Percentiles rank a stretch among this genome's conserved stretches.
Evolutionary conservation across 2,329 filamentous ascomycete genomes (phyloP).

Genomic region (Albophoma yamanashiensis): DNA sequence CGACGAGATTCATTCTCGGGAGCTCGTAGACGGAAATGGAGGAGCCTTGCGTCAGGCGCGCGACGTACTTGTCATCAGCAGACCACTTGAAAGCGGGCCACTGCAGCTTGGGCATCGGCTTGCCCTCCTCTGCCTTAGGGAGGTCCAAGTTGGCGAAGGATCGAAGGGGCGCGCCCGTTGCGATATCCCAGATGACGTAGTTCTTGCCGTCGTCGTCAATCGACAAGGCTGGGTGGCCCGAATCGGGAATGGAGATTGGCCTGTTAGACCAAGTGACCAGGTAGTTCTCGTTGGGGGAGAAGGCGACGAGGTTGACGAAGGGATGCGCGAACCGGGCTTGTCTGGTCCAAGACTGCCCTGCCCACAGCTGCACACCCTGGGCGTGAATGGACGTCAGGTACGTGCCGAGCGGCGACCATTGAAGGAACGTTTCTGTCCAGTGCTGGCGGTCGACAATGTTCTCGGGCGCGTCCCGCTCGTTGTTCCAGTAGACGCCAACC

Average conservation of each 20-base stretch:
- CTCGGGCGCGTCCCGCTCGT: constrained; percentile 85
- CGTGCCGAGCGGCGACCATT: constrained; percentile 94
- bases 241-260: constrained; percentile 84
- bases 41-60: constrained; percentile 75
- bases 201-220: constrained; percentile 97
- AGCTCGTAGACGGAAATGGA: constrained; percentile 88
- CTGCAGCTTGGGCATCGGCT: constrained; percentile 73
- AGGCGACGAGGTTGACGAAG: constrained; percentile 90
- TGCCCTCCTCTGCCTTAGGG: constrained; percentile 47
- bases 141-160: constrained; percentile 89
- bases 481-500: constrained; percentile 97
- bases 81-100: constrained; percentile 99
- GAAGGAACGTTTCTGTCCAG: constrained; percentile 97
- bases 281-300: constrained; percentile 88
- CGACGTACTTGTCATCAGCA: constrained; percentile 92
- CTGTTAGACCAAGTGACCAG: constrained; percentile 94
- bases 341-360: constrained; percentile 77
- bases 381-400: constrained; percentile 91
- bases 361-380: constrained; percentile 96
- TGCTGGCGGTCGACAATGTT: constrained; percentile 82
- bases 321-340: constrained; percentile 92
- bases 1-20: constrained; percentile 78
- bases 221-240: constrained; percentile 70
- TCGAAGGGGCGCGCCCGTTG: constrained; percentile 77
- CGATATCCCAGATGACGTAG: constrained; percentile 97